phyloP scores from a whole-genome alignment of 768 basidiomycete species.

The Hygrocybe coccinea region DNA sequence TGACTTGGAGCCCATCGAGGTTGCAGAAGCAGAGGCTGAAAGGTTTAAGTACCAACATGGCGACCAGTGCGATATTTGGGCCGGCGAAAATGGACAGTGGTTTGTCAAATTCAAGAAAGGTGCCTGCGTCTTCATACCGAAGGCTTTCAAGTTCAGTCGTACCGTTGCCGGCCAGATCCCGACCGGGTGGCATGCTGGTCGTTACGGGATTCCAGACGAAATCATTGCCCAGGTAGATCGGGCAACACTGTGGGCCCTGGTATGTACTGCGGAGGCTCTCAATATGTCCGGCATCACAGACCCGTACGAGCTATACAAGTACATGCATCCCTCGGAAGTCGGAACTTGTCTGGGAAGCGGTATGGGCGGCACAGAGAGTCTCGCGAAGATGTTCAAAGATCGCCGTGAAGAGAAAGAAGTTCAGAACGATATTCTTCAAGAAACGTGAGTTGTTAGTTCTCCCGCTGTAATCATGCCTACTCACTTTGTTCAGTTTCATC shows the following conservation, averaged over 20 bases:
- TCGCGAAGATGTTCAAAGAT: conserved; percentile 98
- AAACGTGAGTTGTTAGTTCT: conserved; percentile 64
- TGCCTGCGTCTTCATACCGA: conserved; percentile 86
- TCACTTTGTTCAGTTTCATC: conserved; percentile 67
- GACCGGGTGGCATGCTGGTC: conserved; percentile 94
- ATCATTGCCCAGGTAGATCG: conserved; percentile 94
- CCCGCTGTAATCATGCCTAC: conserved; percentile 6
- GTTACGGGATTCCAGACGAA: conserved; percentile 95
- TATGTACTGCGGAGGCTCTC: conserved; percentile 90
- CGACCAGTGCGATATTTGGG: conserved; percentile 95
- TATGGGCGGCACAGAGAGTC: conserved; percentile 91
- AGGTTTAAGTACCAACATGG: conserved; percentile 97
- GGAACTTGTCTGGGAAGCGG: conserved; percentile 93
- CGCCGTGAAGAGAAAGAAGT: conserved; percentile 97
- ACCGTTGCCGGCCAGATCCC: conserved; percentile 95
- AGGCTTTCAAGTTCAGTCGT: conserved; percentile 91
- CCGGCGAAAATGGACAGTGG: conserved; percentile 88
- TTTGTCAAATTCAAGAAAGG: conserved; percentile 99
- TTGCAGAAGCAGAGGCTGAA: conserved; percentile 82
- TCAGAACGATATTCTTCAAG: conserved; percentile 96
- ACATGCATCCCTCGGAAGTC: conserved; percentile 94
- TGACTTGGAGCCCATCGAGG: conserved; percentile 94
- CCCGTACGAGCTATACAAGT: conserved; percentile 95
- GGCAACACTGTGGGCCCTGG: conserved; percentile 89
- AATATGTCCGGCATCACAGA: conserved; percentile 97